Conservation (phyloP, 768 basidiomycete genomes). For the Xerocomus spinulosus region DNA sequence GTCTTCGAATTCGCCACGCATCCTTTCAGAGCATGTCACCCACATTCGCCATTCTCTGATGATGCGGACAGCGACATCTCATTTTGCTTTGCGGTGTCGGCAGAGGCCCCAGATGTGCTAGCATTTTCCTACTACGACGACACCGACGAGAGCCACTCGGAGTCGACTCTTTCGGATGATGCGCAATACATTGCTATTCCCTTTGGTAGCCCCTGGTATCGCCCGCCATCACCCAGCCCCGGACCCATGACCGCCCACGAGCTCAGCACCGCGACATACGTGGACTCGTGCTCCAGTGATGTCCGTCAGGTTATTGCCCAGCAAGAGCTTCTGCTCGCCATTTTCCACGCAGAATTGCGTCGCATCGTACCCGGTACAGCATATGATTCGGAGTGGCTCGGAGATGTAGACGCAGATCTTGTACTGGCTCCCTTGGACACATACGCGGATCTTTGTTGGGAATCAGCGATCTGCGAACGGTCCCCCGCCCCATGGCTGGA, state of each 20-base stretch:
- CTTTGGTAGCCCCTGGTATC: conserved; percentile 38
- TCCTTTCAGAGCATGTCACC: conserved; percentile 12
- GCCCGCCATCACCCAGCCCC: conserved; percentile 26
- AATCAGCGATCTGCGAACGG: conserved; percentile 23
- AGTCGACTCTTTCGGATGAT: conserved; percentile 20
- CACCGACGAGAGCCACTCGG: conserved; percentile 20
- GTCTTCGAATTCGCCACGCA: conserved; percentile 17
- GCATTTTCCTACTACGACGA: conserved; percentile 13
- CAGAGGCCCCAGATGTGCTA: conserved; percentile 19
- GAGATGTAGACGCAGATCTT: conserved; percentile 26
- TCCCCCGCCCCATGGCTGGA: conserved; percentile 1
- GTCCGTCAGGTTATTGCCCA: conserved; percentile 31
- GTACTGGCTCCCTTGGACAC: conserved; percentile 25
- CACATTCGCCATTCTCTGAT: conserved; percentile 22
- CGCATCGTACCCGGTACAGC: conserved; percentile 18
- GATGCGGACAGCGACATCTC: conserved; percentile 17
- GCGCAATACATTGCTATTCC: conserved; percentile 40
- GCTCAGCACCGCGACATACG: conserved; percentile 15
- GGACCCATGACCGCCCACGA: conserved; percentile 20
- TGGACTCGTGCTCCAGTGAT: conserved; percentile 29
- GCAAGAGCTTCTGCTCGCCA: conserved; percentile 30
- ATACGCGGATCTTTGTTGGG: conserved; percentile 30
- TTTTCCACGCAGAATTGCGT: conserved; percentile 30
- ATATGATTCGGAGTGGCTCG: conserved; percentile 27
- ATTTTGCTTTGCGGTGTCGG: conserved; percentile 12